Evolutionary conservation across 1,284 basidiomycete species (phyloP).

Genomic region (Wallemia hederae): DNA sequence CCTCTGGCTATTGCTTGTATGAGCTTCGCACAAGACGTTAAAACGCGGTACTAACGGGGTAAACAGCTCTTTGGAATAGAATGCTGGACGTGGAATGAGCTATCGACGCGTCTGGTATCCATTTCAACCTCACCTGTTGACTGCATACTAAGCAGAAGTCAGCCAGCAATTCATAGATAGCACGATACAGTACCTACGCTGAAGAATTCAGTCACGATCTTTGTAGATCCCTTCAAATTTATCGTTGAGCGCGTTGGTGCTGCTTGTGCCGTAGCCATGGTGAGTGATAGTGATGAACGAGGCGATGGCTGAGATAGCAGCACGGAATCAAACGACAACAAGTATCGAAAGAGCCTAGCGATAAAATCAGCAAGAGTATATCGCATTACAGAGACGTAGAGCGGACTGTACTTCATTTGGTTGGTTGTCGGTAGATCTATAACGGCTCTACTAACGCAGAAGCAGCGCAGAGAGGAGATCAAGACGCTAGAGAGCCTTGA

Average conservation of each 20-base stretch:
- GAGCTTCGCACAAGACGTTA: background rate
- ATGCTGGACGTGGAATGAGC: background rate
- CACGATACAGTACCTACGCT: background rate
- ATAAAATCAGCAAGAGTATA: background rate
- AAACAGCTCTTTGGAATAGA: background rate
- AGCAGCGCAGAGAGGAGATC: background rate
- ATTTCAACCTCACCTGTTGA: background rate
- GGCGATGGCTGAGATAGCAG: background rate
- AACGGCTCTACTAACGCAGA: background rate
- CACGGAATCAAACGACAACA: background rate
- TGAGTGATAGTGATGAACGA: background rate
- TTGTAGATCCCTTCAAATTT: background rate
- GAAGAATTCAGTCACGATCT: background rate
- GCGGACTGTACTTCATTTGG: conserved; percentile 1
- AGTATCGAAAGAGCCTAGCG: background rate
- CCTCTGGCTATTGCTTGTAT: background rate
- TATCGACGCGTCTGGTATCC: background rate
- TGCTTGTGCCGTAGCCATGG: background rate
- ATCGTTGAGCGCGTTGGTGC: background rate
- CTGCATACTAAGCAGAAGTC: background rate
- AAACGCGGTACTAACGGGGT: background rate
- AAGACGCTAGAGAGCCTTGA: conserved; percentile 34
- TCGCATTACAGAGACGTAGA: background rate
- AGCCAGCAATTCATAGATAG: background rate
- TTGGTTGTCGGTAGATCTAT: background rate